These are phyloP conservation scores for Fusarium anthophilum DNA, from an alignment of 2,329 filamentous ascomycete genomes.

Conservation along the genomic window DNA sequence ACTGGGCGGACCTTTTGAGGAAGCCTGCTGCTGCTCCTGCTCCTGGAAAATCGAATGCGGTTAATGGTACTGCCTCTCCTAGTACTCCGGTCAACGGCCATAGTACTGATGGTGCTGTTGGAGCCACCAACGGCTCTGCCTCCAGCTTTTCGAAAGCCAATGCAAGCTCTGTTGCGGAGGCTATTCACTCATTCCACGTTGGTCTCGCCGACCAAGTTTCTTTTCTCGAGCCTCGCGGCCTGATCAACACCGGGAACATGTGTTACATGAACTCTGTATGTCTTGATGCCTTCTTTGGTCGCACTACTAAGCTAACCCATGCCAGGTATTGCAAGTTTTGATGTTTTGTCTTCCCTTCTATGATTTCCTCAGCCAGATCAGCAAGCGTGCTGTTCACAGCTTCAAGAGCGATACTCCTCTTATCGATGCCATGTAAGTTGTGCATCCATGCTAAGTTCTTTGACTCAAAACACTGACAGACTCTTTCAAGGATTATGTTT, in stretches of 20 bases:
- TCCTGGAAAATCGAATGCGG: constrained; percentile 20
- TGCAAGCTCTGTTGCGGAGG: constrained; percentile 75
- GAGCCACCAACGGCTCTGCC: constrained; percentile 36
- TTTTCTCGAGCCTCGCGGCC: constrained; percentile 90
- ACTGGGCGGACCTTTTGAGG: constrained; percentile 54
- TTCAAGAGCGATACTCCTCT: constrained; percentile 96
- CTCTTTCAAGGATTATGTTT: constrained; percentile 81
- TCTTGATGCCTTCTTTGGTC: constrained; percentile 11
- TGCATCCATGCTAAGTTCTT: neutral
- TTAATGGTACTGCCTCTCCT: constrained; percentile 43
- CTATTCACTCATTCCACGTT: constrained; percentile 77
- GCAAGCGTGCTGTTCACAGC: constrained; percentile 84
- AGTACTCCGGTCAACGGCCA: constrained; percentile 39
- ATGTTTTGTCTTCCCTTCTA: constrained; percentile 96
- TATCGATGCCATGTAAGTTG: constrained; percentile 86
- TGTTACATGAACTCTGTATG: constrained; percentile 99
- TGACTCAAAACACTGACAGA: neutral
- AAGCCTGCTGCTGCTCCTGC: constrained; percentile 39
- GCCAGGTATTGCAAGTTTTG: constrained; percentile 90
- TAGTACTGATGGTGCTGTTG: constrained; percentile 18
- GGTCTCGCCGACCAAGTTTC: constrained; percentile 72
- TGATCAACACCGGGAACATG: constrained; percentile 98
- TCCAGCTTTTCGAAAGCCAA: constrained; percentile 57
- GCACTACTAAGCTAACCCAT: constrained; percentile 46
- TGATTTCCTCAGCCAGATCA: constrained; percentile 87